Evolutionary conservation across 73 alveolate species (phyloP).

Genomic region (Stentor coeruleus): DNA sequence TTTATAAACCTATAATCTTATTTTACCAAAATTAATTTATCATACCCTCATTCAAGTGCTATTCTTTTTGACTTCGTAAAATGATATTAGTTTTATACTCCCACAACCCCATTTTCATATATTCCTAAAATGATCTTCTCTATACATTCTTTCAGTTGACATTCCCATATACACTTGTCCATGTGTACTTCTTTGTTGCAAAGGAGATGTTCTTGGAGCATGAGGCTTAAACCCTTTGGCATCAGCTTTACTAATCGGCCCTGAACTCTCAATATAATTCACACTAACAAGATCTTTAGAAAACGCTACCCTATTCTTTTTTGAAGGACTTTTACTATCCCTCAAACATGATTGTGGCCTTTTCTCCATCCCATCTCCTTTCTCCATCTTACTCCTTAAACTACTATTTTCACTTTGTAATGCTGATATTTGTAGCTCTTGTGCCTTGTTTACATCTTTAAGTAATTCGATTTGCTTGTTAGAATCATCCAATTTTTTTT

Average conservation of each 20-base stretch:
- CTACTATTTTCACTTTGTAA: not conserved
- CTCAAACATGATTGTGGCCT: conserved; percentile 14
- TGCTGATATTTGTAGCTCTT: not conserved
- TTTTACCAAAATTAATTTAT: no score
- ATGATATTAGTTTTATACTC: no score
- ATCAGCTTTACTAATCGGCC: not conserved
- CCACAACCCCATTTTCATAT: no score
- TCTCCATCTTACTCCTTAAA: not conserved
- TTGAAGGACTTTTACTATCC: not conserved
- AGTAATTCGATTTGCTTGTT: not conserved
- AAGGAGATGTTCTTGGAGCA: no score
- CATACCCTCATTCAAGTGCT: no score
- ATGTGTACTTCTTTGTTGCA: no score
- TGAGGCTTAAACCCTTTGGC: no score
- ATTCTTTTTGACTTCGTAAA: no score
- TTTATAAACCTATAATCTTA: no score
- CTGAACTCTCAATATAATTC: not conserved
- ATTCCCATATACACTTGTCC: no score
- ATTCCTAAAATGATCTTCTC: no score
- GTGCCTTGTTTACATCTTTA: not conserved
- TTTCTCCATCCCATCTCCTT: not conserved
- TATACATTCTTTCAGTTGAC: no score
- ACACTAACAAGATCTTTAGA: not conserved
- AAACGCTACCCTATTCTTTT: conserved; percentile 10
- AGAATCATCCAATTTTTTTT: not conserved